These are phyloP conservation scores for Acanthamoeba culbertsoni DNA, from an alignment of 208 protist genomes.

Conservation along the genomic window DNA sequence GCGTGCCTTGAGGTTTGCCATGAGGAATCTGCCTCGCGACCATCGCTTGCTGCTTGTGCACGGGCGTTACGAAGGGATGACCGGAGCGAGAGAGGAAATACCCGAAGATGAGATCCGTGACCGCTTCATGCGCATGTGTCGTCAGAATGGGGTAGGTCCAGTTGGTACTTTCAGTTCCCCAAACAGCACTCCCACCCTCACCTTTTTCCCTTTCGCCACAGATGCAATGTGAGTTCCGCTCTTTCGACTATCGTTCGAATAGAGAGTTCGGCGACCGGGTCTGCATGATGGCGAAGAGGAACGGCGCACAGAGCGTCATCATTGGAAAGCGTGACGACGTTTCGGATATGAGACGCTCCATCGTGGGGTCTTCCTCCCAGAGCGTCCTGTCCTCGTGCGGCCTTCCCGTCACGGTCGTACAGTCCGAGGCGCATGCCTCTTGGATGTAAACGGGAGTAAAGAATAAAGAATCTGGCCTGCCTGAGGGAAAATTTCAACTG, in stretches of 20 bases:
- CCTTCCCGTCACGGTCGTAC: background rate
- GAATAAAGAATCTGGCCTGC: no score
- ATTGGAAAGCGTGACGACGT: conserved; percentile 9
- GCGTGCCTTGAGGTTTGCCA: background rate
- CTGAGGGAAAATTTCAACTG: no score
- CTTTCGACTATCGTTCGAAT: conserved; percentile 15
- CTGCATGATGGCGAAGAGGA: background rate
- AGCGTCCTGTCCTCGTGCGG: conserved; percentile 20
- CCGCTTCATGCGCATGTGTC: background rate
- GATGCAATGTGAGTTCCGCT: background rate
- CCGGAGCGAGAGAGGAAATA: background rate
- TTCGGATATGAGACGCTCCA: background rate
- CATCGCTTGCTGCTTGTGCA: background rate
- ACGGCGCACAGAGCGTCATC: background rate
- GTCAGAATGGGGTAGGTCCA: background rate
- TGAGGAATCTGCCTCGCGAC: background rate
- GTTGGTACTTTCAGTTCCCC: background rate
- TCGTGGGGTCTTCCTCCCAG: background rate
- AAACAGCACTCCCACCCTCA: background rate
- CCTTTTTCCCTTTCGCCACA: background rate
- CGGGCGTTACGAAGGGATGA: background rate
- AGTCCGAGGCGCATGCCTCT: background rate
- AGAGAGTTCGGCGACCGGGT: background rate
- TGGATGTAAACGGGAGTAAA: no score
- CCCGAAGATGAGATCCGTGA: background rate